Evolutionary conservation across 805 yeast species (phyloP), one percentile per base, ranked within the genome.

Genomic region (Wickerhamomyces xylosicus): DNA sequence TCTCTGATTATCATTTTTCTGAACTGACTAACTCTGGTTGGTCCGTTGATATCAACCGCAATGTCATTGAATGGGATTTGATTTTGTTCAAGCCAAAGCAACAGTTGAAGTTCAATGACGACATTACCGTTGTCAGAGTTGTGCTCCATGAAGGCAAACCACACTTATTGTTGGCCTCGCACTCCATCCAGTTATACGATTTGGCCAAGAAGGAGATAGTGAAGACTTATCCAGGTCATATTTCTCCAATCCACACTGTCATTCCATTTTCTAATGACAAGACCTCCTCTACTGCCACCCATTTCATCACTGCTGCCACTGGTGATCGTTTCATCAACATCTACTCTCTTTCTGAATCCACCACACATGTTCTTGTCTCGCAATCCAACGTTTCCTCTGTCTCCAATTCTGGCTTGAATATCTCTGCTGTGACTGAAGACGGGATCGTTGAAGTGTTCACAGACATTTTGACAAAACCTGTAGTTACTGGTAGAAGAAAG

Each of bases 281-380:
- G n/a, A n/a, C n/a, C 35, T 35, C 41, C 3, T 11, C 25, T 21
- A 10, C 25, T 21, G 6, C 33, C 17, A 16, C 33, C 13, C 19
- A 31, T 15, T 75, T 86, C 48, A 57, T 84, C 33, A 79, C 92
- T 1, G 71, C 81, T 37, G 94, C 96, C 2, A 64, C 65, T 28
- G 79, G 79, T 43, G 97, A 89, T 57, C 71, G 97, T 48, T 86
- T 85, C 56, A 69, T 87, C 47, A 85, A 85, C 55, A 63, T 83
- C 29, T 79, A 81, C 53, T 71, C 80, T 10, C 40, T 76, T 2
- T 59, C 65, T 3, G 37, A 37, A 2, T 40, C 55, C 3, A 55
- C 63, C 3, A 54, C 64, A n/a, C 65, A 79, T 3, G 83, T 87
- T 3, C 71, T 85, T 41, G 87, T 83, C 14, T 68, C 89, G 3